These are phyloP conservation scores for Fusarium chaquense DNA, from an alignment of 2,329 filamentous ascomycete genomes.

Conservation along the genomic window DNA sequence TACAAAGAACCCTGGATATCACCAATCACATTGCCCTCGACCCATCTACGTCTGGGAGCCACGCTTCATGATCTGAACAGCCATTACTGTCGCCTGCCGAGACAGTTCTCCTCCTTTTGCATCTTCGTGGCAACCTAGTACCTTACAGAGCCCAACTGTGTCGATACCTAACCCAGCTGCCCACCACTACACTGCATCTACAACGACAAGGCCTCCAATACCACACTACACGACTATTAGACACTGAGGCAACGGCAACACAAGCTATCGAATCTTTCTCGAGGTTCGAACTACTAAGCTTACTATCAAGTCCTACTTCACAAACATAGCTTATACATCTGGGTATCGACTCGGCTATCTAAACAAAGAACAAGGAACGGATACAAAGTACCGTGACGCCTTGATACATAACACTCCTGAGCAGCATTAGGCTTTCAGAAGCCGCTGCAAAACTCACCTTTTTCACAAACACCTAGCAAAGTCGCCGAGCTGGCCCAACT, in stretches of 20 bases:
- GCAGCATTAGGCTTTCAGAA: constrained; percentile 39
- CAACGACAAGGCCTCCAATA: constrained; percentile 34
- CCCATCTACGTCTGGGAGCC: constrained; percentile 49
- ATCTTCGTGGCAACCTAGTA: constrained; percentile 38
- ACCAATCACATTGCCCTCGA: constrained; percentile 52
- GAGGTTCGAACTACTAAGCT: constrained; percentile 6
- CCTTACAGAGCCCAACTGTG: constrained; percentile 38
- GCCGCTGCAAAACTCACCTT: constrained; percentile 31
- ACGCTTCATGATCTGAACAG: constrained; percentile 46
- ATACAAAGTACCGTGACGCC: constrained; percentile 7
- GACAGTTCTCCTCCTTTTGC: constrained; percentile 48
- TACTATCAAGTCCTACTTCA: constrained; percentile 5
- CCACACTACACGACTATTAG: constrained; percentile 25
- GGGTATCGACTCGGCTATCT: not conserved
- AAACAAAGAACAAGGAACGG: constrained; percentile 12
- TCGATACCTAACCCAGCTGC: constrained; percentile 47
- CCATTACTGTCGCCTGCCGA: constrained; percentile 45
- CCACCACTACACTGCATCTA: constrained; percentile 40
- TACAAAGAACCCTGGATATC: constrained; percentile 46
- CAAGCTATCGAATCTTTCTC: constrained; percentile 5
- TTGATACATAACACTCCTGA: constrained; percentile 29
- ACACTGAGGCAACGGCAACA: constrained; percentile 16
- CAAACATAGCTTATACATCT: constrained; percentile 7
- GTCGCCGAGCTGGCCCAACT: constrained; percentile 58
- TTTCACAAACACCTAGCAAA: constrained; percentile 30